Evolutionary conservation across 768 basidiomycete species (phyloP).

Genomic region (Tricholomella constricta): DNA sequence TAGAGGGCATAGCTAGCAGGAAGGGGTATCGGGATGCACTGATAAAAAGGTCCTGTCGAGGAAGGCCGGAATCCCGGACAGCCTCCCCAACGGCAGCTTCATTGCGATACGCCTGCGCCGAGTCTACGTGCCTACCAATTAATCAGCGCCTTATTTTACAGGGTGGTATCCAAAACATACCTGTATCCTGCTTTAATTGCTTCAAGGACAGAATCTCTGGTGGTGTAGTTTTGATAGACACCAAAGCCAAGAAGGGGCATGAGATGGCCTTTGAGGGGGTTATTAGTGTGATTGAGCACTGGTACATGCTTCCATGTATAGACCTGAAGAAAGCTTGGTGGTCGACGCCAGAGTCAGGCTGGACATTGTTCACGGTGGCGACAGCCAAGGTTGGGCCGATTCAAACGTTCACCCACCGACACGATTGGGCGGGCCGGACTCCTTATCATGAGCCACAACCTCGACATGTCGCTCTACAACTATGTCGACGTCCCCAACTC

Average conservation of each 20-base stretch:
- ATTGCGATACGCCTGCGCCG: slow-evolving; percentile 70
- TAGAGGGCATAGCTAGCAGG: not conserved
- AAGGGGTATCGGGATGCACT: slow-evolving; percentile 39
- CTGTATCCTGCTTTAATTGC: slow-evolving; percentile 70
- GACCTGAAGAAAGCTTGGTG: slow-evolving; percentile 22
- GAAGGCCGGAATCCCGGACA: slow-evolving; percentile 54
- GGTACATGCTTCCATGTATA: not conserved
- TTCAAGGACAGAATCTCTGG: slow-evolving; percentile 55
- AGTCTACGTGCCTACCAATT: slow-evolving; percentile 65
- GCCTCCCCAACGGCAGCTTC: slow-evolving; percentile 65
- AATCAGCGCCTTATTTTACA: not conserved
- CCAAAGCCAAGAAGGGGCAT: slow-evolving; percentile 74
- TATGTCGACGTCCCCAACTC: slow-evolving; percentile 65
- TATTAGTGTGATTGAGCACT: slow-evolving; percentile 1
- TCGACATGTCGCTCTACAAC: slow-evolving; percentile 45
- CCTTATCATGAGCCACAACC: slow-evolving; percentile 8
- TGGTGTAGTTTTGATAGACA: slow-evolving; percentile 66
- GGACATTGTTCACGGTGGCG: slow-evolving; percentile 11
- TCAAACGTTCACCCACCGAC: too few species aligned
- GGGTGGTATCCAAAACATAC: slow-evolving; percentile 27
- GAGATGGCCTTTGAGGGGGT: slow-evolving; percentile 39
- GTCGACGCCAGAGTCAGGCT: slow-evolving; percentile 25
- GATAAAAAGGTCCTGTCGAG: slow-evolving; percentile 66
- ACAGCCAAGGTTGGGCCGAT: not conserved
- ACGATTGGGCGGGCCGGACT: too few species aligned